phyloP scores from a whole-genome alignment of 345 rosid genomes.

The Gossypium rotundifolium region DNA sequence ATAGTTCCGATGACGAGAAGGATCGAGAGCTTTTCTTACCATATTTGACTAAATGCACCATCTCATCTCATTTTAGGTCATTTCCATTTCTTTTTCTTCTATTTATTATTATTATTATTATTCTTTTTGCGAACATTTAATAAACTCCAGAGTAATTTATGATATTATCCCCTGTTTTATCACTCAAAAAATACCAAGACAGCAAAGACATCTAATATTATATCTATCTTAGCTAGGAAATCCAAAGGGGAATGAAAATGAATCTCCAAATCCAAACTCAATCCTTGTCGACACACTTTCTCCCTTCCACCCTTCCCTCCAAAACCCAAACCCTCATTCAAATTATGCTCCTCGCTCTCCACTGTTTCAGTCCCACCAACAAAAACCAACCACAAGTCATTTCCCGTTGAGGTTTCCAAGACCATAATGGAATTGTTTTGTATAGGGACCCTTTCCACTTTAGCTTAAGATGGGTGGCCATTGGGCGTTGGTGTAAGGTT shows the following conservation, averaged over 20 bases:
- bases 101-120: too few species aligned
- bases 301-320: conserved; percentile 22
- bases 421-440: conserved; percentile 80
- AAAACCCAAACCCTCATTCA: conserved; percentile 32
- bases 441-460: conserved; percentile 65
- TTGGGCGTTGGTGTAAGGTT: conserved; percentile 68
- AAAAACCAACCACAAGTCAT: conserved; percentile 38
- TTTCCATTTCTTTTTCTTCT: too few species aligned
- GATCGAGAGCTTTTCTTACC: too few species aligned
- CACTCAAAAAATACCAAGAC: too few species aligned
- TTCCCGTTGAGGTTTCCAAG: conserved; percentile 75
- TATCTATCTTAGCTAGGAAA: not conserved
- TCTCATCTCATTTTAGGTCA: too few species aligned
- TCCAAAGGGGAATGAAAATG: conserved; percentile 24
- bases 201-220: not conserved
- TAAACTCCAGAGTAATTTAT: too few species aligned
- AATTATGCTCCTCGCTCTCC: conserved; percentile 48
- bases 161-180: too few species aligned
- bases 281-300: conserved; percentile 36
- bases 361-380: conserved; percentile 27
- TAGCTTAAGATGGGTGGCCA: conserved; percentile 62
- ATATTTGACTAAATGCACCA: too few species aligned
- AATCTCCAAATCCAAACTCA: conserved; percentile 53
- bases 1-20: too few species aligned
- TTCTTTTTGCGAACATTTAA: too few species aligned